Base-by-base conservation (phyloP, 768 basidiomycete genomes). In the Mrakia blollopis region DNA sequence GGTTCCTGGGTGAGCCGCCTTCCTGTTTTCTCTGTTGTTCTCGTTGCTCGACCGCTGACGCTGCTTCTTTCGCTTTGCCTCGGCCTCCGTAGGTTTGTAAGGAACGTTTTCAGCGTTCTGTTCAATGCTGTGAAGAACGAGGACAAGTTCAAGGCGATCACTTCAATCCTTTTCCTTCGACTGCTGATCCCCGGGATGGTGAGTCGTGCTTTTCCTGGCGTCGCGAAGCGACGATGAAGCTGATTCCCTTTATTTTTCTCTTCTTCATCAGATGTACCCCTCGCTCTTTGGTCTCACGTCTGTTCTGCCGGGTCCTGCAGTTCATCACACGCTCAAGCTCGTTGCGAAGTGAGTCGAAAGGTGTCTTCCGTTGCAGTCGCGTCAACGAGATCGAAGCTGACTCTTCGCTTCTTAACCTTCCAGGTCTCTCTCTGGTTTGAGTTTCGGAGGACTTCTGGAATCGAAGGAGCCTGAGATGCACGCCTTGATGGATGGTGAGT, bases 381-480 rank as follows among this genome's bases (percentile, higher is more conserved):
- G 44, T n/a, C n/a, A n/a, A 1, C 47, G 30, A 30, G 52, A 30
- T 21, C 10, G 28, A 13, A 1, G 11, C 30, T 72, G 44, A 25
- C 70, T 37, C 13, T 14, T 39, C 21, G 7, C 60, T 47, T 8
- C 16, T 73, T 1, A 11, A 30, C 13, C 57, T 73, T 13, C 28
- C 72, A 73, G 62, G 62, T 62, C 73, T 30, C 44, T 74, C 10
- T 63, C 61, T 1, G 73, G 61, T 14, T 41, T 74, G 25, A 50
- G 61, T 28, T 74, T 65, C 23, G 73, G 73, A 21, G 73, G 73
- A 1, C 63, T 74, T 5, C 47, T 50, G 0, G 73, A 65, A 8
- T 37, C 65, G 28, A 74, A 74, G 47, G 61, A 74, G 47, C 73
- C 73, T 14, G 73, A 74, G 63, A 74, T 74, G 73, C 47, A 63